Conservation (phyloP, 2,329 filamentous ascomycete species). For the Fusarium bactridioides region DNA sequence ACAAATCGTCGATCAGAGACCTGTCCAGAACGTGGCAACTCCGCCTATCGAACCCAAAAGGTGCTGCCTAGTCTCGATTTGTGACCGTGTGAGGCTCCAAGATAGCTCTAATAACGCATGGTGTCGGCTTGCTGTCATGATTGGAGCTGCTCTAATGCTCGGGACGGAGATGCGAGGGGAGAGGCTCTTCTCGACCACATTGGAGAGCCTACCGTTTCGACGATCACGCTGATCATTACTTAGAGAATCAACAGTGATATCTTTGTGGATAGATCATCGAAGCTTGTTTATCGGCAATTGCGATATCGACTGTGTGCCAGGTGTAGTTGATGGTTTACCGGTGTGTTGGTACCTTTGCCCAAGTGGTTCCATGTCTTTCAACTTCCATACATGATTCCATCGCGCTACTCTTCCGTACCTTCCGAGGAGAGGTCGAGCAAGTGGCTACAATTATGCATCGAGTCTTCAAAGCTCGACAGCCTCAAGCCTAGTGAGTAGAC, state of each 20-base stretch:
- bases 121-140: neutral
- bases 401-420: neutral
- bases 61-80: neutral
- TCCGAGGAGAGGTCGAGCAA: neutral
- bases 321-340: neutral
- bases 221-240: neutral
- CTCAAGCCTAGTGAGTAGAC: too few relatives aligned
- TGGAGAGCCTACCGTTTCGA: neutral
- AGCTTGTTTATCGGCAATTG: neutral
- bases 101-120: neutral
- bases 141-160: neutral
- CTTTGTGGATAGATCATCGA: neutral
- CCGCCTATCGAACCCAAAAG: neutral
- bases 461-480: slow-evolving; percentile 32
- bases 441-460: slow-evolving; percentile 41
- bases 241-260: neutral
- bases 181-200: neutral
- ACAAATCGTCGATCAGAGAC: neutral
- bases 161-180: neutral
- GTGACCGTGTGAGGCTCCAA: neutral
- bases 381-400: neutral
- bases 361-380: neutral
- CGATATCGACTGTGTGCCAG: neutral
- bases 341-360: neutral
- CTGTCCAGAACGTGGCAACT: neutral